A percentile compares a stretch with the other conserved stretches of the same genome.
Evolutionary conservation across 2,329 filamentous ascomycete species (phyloP).

Genomic region (Talaromyces islandicus): DNA sequence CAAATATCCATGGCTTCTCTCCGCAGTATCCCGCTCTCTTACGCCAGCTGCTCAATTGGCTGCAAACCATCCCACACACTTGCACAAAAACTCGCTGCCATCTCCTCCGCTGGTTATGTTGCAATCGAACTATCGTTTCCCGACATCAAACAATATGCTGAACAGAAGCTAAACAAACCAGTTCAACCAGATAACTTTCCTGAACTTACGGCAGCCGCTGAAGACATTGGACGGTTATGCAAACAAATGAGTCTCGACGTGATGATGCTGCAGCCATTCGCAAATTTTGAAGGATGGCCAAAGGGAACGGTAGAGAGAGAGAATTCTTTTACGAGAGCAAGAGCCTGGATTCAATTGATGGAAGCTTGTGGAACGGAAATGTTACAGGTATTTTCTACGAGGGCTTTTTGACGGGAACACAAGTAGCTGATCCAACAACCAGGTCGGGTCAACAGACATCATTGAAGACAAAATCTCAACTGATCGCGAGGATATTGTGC

Average conservation of each 20-base stretch:
- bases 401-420: background rate
- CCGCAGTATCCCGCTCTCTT: slow-evolving; percentile 30
- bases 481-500: slow-evolving; percentile 47
- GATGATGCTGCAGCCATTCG: slow-evolving; percentile 69
- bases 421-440: background rate
- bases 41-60: slow-evolving; percentile 40
- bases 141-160: slow-evolving; percentile 61
- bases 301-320: slow-evolving; percentile 51
- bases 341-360: slow-evolving; percentile 68
- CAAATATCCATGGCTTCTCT: slow-evolving; percentile 13
- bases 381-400: slow-evolving; percentile 52
- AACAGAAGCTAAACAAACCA: slow-evolving; percentile 41
- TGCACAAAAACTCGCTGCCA: slow-evolving; percentile 33
- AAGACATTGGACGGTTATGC: slow-evolving; percentile 50
- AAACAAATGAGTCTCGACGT: slow-evolving; percentile 52
- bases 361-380: slow-evolving; percentile 62
- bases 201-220: slow-evolving; percentile 50
- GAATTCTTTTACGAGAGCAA: slow-evolving; percentile 57
- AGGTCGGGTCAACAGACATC: slow-evolving; percentile 60
- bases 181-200: slow-evolving; percentile 56
- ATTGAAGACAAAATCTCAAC: slow-evolving; percentile 48
- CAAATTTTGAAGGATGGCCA: slow-evolving; percentile 71
- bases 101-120: slow-evolving; percentile 42
- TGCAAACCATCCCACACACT: slow-evolving; percentile 28
- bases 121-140: slow-evolving; percentile 71